Base-by-base conservation (phyloP, 495 filamentous ascomycete genomes). In the Evernia prunastri region DNA sequence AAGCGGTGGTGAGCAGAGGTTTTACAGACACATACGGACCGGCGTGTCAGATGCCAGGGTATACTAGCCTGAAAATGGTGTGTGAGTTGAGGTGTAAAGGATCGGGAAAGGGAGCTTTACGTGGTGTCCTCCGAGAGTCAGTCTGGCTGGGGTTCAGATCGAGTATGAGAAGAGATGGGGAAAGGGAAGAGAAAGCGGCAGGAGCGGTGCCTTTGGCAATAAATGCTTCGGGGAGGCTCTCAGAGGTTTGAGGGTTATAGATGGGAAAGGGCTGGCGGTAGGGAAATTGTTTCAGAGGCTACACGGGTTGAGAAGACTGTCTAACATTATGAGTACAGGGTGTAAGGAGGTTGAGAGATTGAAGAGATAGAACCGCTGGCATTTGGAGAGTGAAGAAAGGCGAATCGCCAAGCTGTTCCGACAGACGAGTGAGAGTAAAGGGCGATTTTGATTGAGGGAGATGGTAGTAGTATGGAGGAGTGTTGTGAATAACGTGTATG, bases 231-330 rank as follows among this genome's bases (percentile, higher is more conserved):
- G n/a, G 51, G 27, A 54, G 12, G 51, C 6, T 17, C 12, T 53
- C 3, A n/a, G 2, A 3, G 29, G 17, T 0, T 53, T 17, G 49
- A 17, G 49, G 27, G 3, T 31, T 53, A 8, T 31, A n/a, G 51
- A 35, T 54, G 51, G 18, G 51, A 54, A 33, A 54, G 51, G 29
- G 51, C 33, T 20, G 51, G 51, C 51, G 51, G 51, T 54, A 33
- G 51, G 12, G 11, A 43, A 15, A 54, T 27, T 33, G 51, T 54
- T 54, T 54, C 51, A 54, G 29, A 54, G 33, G 51, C 29, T 54
- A 54, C 29, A 6, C 49, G 25, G 49, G 4, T 18, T 17, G 49
- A 53, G 51, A 33, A 33, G 51, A 54, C 51, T 20, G 51, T 54
- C 29, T 8, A 33, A 33, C 0, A 54, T 54, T 1, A 54, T 54